phyloP scores from a whole-genome alignment of 108 stramenopile genomes.

The Nitzschia palea region DNA sequence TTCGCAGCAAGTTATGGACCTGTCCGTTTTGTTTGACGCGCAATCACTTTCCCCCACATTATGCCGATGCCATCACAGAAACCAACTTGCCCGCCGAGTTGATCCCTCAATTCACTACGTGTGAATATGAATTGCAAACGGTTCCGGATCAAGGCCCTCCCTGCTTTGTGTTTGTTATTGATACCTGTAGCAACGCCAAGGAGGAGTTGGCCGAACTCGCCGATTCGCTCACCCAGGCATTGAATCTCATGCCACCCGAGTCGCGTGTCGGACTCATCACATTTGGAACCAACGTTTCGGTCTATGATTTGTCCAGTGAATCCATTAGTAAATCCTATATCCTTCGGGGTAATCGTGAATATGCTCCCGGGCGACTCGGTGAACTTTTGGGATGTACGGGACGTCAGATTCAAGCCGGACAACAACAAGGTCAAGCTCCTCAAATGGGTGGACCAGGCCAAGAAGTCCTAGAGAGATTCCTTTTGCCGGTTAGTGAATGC shows the following conservation, averaged over 20 bases:
- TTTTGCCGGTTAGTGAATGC: constrained; percentile 93
- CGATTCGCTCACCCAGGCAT: constrained; percentile 89
- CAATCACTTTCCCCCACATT: constrained; percentile 99
- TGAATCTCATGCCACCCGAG: constrained; percentile 95
- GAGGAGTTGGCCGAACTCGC: constrained; percentile 95
- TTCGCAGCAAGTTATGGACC: constrained; percentile 95
- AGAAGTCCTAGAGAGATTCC: constrained; percentile 85
- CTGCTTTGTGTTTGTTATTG: constrained; percentile 96
- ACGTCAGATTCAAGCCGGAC: constrained; percentile 39
- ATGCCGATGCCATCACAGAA: constrained; percentile 98
- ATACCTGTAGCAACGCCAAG: constrained; percentile 87
- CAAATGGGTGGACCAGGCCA: constrained; percentile 48
- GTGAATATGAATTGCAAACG: constrained; percentile 96
- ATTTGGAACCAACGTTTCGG: constrained; percentile 96
- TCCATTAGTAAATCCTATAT: constrained; percentile 92
- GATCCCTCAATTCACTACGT: constrained; percentile 97
- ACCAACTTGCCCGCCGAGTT: constrained; percentile 98
- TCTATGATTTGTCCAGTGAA: constrained; percentile 96
- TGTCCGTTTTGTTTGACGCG: constrained; percentile 98
- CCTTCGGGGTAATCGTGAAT: constrained; percentile 91
- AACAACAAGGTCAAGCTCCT: constrained; percentile 29
- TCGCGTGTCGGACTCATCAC: constrained; percentile 95
- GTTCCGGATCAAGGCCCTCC: constrained; percentile 89
- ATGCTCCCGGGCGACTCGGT: constrained; percentile 78
- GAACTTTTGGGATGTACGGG: constrained; percentile 80